Base-by-base conservation (phyloP, 345 rosid species). In the Bruguiera parviflora region DNA sequence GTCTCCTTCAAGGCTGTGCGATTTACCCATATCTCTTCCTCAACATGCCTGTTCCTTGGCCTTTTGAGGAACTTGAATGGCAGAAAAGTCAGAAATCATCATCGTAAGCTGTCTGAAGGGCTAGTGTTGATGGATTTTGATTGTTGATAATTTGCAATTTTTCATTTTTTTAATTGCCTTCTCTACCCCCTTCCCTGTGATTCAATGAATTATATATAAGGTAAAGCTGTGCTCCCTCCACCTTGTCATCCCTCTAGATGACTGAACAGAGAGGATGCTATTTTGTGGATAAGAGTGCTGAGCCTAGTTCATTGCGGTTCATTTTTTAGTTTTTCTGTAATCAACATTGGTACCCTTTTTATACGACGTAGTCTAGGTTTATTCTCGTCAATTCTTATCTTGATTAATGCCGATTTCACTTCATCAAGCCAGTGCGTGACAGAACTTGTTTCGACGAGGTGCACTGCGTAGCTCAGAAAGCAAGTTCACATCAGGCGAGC, bases 121-220 rank as follows among this genome's bases (percentile, higher is more conserved):
- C 96, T 61, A 85, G 94, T 75, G 96, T 95, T 24, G 97, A 90
- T 85, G 99, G 98, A 65, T 95, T 90, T 84, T 95, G 92, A 92
- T 77, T 87, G 90, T 84, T 66, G 33, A 85, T 80, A 43, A 0
- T 35, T 66, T 82, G 83, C 62, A 73, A 76, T 81, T 77, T 68
- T 79, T 71, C 58, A 55, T 71, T 68, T 72, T 72, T 63, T 78
- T 69, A 58, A 46, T 22, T 66, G 53, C 15, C 31, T 24, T 56
- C 19, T 24, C 28, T 6, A 24, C 28, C 4, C 59, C 53, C 29
- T 37, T 77, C 28, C n/a, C 39, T 56, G 68, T 75, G 74, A 73
- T 84, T 84, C 67, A 79, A 71, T 75, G 77, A 79, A 53, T 58
- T 76, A 77, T 74, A 82, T 68, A 76, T 81, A 73, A 77, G 74